Evolutionary conservation across 768 basidiomycete species (phyloP), one percentile per base, ranked within the genome.

Genomic region (Lactarius sp.): DNA sequence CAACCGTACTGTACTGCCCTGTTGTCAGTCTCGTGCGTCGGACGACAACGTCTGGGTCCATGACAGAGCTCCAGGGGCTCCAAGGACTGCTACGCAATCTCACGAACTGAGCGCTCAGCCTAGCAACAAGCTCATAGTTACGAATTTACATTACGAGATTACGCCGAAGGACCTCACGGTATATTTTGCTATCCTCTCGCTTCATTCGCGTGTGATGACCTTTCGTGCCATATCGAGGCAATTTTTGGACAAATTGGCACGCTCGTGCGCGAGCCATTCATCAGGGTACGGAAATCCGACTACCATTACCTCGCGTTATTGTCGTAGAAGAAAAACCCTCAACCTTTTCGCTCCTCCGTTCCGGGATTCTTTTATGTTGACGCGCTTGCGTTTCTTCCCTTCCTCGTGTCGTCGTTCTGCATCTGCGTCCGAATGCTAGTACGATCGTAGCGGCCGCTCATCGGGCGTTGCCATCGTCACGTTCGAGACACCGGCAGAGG

Each of bases 361-460:
- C 50, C 36, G 22, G 55, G 64, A 56, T 55, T 61, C 52, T 59
- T 47, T 46, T 39, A 44, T 67, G 60, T 66, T 66, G 59, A 68
- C 52, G 47, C 66, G 58, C 65, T 57, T 59, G 65, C 65, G 50
- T 63, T 66, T 53, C 12, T 31, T 14, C 13, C 51, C 14, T 51
- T 36, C 42, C 37, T 22, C 54, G n/a, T 54, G 59, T 57, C 52
- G 51, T 50, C 22, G 70, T 75, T 71, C 74, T 77, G 76, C 69
- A 71, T 69, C 71, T 70, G 70, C 71, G 70, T 75, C 70, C 73
- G 73, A 71, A 71, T 77, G 78, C 72, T 83, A 97, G 94, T 97
- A 94, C 80, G 94, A 97, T 78, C 87, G 90, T 73, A 95, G 94
- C 70, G 94, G 94, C 69, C 90, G 94, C 73, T 96, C 94, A 52